A percentile compares a stretch with the other conserved stretches of the same genome.
Evolutionary conservation across 257 asterid species (phyloP).

Genomic region (Solanum habrochaites): DNA sequence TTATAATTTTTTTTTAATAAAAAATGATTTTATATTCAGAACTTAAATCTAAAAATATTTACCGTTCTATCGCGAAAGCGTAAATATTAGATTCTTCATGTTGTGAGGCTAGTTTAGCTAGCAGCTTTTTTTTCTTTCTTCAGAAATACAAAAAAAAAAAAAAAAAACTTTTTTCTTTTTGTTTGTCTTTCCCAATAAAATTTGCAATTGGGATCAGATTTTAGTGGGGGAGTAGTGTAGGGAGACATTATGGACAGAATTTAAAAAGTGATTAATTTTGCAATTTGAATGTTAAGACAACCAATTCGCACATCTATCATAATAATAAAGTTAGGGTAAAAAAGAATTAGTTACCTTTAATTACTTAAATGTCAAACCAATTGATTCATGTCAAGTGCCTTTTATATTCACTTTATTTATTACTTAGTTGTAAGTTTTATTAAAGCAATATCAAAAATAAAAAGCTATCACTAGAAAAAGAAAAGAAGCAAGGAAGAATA

Average conservation of each 20-base stretch:
- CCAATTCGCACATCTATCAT: background rate
- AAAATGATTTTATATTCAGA: background rate
- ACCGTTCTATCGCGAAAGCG: fast-evolving
- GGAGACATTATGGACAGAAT: background rate
- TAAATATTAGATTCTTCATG: no score
- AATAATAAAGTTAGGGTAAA: background rate
- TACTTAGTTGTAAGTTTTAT: background rate
- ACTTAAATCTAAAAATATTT: background rate
- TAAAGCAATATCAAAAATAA: background rate
- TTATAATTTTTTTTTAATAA: no score
- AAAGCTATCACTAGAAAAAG: background rate
- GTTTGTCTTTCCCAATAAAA: background rate
- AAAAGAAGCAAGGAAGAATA: background rate
- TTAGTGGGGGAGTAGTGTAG: background rate
- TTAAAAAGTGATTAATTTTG: background rate
- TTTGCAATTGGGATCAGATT: background rate
- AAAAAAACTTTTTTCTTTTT: background rate
- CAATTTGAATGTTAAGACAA: background rate
- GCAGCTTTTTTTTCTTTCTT: background rate
- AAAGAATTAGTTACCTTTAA: background rate
- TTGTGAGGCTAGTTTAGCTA: background rate
- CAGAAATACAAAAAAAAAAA: background rate
- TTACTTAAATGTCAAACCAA: background rate
- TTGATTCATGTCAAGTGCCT: background rate
- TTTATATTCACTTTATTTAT: background rate